Evolutionary conservation across 73 alveolate genomes (phyloP), one percentile per base, ranked within the genome.

Genomic region (Blepharisma japonicum): DNA sequence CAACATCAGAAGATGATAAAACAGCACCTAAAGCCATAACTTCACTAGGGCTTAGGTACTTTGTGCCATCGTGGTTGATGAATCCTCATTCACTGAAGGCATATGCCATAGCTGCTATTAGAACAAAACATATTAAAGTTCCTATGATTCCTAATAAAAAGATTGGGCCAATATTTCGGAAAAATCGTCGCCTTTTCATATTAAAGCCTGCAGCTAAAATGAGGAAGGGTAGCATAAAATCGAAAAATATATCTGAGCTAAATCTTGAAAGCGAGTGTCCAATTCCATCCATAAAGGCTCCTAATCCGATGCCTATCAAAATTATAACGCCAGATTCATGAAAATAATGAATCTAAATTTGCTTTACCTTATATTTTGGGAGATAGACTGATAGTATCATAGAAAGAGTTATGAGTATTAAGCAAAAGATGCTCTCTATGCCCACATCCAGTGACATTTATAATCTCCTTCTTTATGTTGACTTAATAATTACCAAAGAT

Each of bases 1-100:
- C 98, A 1, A 91, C 90, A 86, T 96, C 99, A 14, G 98, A 90
- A 25, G 98, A 92, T 67, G 97, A 90, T 20, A 96, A 85, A 46
- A 96, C 89, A 55, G 97, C 87, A 47, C 83, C 76, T 25, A 66
- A 51, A 39, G 76, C 78, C 55, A 77, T 27, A 21, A 50, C 79
- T 38, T n/a, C 76, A 47, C 23, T 14, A 6, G 68, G 55, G 42
- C 11, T 25, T 7, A 51, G 9, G 45, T 51, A 50, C 45, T 50
- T 6, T 6, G 49, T 72, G 42, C 14, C 47, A 20, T 39, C 74
- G 2, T 61, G 86, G 91, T 80, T 46, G 77, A 68, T 68, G 14
- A 71, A 11, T 11, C 39, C 71, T 51, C 85, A 80, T 68, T 90
- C 68, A 72, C 79, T 79, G 71, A 85, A 89, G 53, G 80, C 87